Evolutionary conservation across 768 basidiomycete species (phyloP), one percentile per base, ranked within the genome.

Genomic region (Lactarius hatsudake): DNA sequence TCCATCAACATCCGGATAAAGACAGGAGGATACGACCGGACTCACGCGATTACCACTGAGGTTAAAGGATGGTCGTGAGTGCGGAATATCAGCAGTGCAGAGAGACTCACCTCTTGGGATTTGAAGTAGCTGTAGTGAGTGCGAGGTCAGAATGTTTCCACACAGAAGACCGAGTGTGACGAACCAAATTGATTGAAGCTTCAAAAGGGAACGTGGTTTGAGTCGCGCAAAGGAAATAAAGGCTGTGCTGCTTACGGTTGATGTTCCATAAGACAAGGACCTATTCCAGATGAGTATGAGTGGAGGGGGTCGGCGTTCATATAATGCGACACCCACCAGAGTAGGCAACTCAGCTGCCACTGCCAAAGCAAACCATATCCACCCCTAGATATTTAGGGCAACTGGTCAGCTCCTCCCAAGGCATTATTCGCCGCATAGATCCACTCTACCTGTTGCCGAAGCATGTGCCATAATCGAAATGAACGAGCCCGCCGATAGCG

Each of bases 11-110:
- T 42, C 36, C 36, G 28, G 61, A 55, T 28, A 15, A 55, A n/a
- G 26, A 8, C 9, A 23, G 15, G 36, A 17, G 10, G 51, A 26
- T 23, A 7, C 12, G 23, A 53, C 5, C 23, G 12, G 13, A 42
- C 64, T 65, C 59, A 65, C 64, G 65, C 65, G 38, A 66, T 66
- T 2, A 66, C 65, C 42, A 66, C 65, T 66, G 23, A 51, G 7
- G 62, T 30, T 8, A 8, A 23, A 17, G 15, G 30, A 12, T 43
- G 8, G 10, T 45, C 3, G 12, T 55, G 26, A 65, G 48, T 0
- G 15, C 20, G 10, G 40, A 34, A 34, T 2, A 8, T n/a, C 30
- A 36, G 32, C 9, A 58, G 3, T 28, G 8, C 23, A 1, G 5
- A 45, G 30, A n/a, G 18, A 17, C 65, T 66, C 54, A 66, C 65